Percentiles rank a stretch among this genome's conserved stretches.
Evolutionary conservation across 208 protist genomes (phyloP).

Genomic region (Leishmania tropica): DNA sequence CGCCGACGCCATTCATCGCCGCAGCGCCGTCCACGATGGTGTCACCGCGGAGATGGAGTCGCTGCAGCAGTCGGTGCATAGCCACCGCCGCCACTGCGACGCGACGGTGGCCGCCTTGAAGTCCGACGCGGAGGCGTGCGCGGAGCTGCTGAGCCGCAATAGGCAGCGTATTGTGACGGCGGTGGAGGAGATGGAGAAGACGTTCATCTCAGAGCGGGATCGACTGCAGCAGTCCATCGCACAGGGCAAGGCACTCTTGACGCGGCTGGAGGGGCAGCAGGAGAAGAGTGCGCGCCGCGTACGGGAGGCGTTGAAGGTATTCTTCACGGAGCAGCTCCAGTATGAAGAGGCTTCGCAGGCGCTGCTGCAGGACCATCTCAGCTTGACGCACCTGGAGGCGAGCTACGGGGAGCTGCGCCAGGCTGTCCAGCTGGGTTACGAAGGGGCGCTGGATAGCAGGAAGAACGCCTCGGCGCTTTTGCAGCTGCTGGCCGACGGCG

Average conservation of each 20-base stretch:
- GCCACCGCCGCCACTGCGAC: slow-evolving; percentile 24
- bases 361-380: slow-evolving; percentile 54
- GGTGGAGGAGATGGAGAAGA: slow-evolving; percentile 40
- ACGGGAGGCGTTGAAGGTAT: slow-evolving; percentile 75
- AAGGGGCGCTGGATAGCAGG: slow-evolving; percentile 31
- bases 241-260: slow-evolving; percentile 33
- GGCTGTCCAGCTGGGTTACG: slow-evolving; percentile 37
- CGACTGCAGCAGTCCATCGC: slow-evolving; percentile 42
- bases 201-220: slow-evolving; percentile 30
- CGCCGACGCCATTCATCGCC: slow-evolving; percentile 9
- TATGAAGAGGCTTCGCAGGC: slow-evolving; percentile 67
- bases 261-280: slow-evolving; percentile 54
- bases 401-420: slow-evolving; percentile 60
- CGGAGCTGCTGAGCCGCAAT: slow-evolving; percentile 36
- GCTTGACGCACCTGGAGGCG: slow-evolving; percentile 56
- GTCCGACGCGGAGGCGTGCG: slow-evolving; percentile 40
- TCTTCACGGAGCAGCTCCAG: slow-evolving; percentile 68
- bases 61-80: slow-evolving; percentile 27
- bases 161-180: slow-evolving; percentile 23
- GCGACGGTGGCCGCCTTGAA: slow-evolving; percentile 38
- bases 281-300: slow-evolving; percentile 76
- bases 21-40: slow-evolving; percentile 9
- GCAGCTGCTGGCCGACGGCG: slow-evolving; percentile 37
- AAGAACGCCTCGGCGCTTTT: slow-evolving; percentile 28
- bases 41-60: slow-evolving; percentile 9